Evolutionary conservation across 2,329 filamentous ascomycete genomes (phyloP).

Genomic region (Dothideomycetes sp.): DNA sequence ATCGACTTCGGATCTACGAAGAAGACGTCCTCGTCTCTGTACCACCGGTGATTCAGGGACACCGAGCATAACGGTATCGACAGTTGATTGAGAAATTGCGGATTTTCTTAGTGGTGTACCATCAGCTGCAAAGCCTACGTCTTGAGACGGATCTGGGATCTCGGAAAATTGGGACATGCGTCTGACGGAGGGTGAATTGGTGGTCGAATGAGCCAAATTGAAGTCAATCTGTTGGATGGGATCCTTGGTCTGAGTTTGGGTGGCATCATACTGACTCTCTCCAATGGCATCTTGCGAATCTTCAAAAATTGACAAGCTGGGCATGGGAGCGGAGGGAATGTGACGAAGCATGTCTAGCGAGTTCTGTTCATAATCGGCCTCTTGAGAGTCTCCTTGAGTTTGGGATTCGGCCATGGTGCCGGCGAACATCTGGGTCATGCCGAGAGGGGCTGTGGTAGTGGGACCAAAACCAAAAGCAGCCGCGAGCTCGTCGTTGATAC

Average conservation of each 20-base stretch:
- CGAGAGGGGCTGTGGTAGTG: slow-evolving; percentile 40
- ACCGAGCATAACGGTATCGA: slow-evolving; percentile 57
- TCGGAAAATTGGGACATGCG: slow-evolving; percentile 52
- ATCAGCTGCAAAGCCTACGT: slow-evolving; percentile 69
- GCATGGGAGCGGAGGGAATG: slow-evolving; percentile 24
- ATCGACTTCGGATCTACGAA: slow-evolving; percentile 30
- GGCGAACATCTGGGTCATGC: slow-evolving; percentile 82
- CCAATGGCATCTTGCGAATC: slow-evolving; percentile 28
- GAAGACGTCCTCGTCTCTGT: slow-evolving; percentile 42
- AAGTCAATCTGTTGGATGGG: slow-evolving; percentile 30
- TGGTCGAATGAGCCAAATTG: slow-evolving; percentile 24
- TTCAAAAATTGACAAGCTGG: slow-evolving; percentile 23
- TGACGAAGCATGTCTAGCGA: slow-evolving; percentile 32
- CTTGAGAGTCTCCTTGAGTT: slow-evolving; percentile 34
- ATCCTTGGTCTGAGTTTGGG: slow-evolving; percentile 15
- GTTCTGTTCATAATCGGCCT: slow-evolving; percentile 32
- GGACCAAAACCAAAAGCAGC: slow-evolving; percentile 33
- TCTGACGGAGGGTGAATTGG: slow-evolving; percentile 27
- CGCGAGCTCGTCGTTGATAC: slow-evolving; percentile 21
- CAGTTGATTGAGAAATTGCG: slow-evolving; percentile 55
- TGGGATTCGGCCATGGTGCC: slow-evolving; percentile 65
- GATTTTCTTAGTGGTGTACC: slow-evolving; percentile 36
- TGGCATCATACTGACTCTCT: slow-evolving; percentile 15
- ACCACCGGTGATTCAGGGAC: slow-evolving; percentile 57
- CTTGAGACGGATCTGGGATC: slow-evolving; percentile 68